phyloP scores from a whole-genome alignment of 139 green algal genomes.

The Pleodorina starrii region DNA sequence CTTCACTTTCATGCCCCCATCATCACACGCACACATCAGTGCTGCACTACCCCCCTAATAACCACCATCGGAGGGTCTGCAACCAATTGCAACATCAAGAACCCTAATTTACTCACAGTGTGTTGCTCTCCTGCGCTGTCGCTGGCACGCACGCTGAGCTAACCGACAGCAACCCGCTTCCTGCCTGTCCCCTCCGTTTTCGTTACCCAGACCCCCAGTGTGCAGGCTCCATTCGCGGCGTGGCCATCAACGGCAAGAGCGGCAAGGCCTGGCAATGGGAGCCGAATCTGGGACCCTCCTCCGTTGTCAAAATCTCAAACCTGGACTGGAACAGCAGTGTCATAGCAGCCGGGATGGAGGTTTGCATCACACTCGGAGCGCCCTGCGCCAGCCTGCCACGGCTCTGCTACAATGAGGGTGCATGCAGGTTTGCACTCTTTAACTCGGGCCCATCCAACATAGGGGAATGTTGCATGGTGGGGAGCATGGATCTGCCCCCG shows the following conservation, averaged over 20 bases:
- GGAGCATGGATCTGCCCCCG: background rate
- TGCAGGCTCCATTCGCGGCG: background rate
- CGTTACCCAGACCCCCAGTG: conserved; percentile 14
- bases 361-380: background rate
- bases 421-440: conserved; percentile 16
- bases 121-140: too few relatives aligned
- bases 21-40: too few relatives aligned
- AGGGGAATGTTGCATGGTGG: conserved; percentile 19
- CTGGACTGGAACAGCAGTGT: background rate
- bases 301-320: background rate
- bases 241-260: conserved; percentile 5
- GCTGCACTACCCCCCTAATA: too few relatives aligned
- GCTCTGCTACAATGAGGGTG: background rate
- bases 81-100: too few relatives aligned
- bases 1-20: too few relatives aligned
- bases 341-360: background rate
- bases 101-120: too few relatives aligned
- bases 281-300: background rate
- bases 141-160: too few relatives aligned
- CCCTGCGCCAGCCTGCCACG: background rate
- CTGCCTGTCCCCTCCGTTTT: too few relatives aligned
- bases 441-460: background rate
- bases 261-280: conserved; percentile 39
- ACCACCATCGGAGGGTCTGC: too few relatives aligned
- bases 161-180: too few relatives aligned